Conservation (phyloP, 805 yeast genomes). For the Saccharomycopsis schoenii region DNA sequence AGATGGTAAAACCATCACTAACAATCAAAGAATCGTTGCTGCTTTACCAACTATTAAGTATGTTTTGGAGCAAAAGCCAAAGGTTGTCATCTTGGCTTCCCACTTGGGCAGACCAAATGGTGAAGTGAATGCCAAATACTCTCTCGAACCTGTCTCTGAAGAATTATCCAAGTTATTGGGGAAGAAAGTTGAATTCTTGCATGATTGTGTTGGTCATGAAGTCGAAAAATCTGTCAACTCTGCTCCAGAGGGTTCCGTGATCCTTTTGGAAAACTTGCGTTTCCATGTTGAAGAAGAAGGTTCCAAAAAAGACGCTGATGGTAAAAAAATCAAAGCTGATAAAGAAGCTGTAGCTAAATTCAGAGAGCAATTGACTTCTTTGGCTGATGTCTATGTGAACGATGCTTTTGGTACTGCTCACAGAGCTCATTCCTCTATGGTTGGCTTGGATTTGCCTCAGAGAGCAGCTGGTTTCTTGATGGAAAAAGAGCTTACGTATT, state of each 20-base stretch:
- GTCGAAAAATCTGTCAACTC: conserved; percentile 71
- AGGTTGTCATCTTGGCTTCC: conserved; percentile 85
- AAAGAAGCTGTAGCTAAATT: conserved; percentile 74
- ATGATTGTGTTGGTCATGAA: conserved; percentile 88
- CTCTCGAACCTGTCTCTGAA: conserved; percentile 84
- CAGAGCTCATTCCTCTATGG: conserved; percentile 99
- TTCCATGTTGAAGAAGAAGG: conserved; percentile 98
- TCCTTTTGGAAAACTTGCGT: conserved; percentile 93
- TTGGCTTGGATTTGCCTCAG: conserved; percentile 90
- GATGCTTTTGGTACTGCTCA: conserved; percentile 99
- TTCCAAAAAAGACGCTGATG: conserved; percentile 71
- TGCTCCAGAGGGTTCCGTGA: conserved; percentile 70
- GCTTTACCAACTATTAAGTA: conserved; percentile 97
- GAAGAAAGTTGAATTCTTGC: conserved; percentile 66
- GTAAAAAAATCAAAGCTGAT: conserved; percentile 89
- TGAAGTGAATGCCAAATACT: conserved; percentile 73
- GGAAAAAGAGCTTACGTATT: conserved; percentile 94
- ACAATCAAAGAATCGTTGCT: conserved; percentile 99
- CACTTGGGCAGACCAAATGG: conserved; percentile 99
- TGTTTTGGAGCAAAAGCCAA: conserved; percentile 85
- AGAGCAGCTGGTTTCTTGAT: conserved; percentile 98
- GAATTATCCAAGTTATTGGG: conserved; percentile 72
- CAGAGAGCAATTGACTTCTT: conserved; percentile 81
- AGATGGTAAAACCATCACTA: conserved; percentile 94
- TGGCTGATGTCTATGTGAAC: conserved; percentile 95